phyloP scores from a whole-genome alignment of 768 basidiomycete species.

The Leucosporidium yakuticum region DNA sequence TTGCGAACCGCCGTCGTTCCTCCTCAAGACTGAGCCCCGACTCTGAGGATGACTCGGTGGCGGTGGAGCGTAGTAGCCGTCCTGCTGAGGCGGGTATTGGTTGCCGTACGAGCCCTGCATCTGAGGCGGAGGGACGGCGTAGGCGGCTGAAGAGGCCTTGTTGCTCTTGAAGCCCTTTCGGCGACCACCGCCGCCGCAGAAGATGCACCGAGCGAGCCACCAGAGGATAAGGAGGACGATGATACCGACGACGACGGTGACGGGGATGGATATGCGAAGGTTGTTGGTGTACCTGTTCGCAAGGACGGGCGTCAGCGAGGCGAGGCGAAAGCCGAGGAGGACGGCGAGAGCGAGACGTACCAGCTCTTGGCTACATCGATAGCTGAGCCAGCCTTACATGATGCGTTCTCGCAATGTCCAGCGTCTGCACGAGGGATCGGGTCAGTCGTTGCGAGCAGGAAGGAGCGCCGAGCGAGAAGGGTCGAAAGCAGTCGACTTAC shows the following conservation, averaged over 20 bases:
- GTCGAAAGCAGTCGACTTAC: conserved; percentile 31
- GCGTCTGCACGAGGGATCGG: conserved; percentile 50
- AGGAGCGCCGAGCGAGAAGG: conserved; percentile 43
- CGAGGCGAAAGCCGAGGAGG: background rate
- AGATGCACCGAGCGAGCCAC: conserved; percentile 40
- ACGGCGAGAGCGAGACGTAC: conserved; percentile 21
- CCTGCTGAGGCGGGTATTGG: background rate
- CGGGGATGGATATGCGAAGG: conserved; percentile 73
- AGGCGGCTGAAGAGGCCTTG: conserved; percentile 8
- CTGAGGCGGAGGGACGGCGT: background rate
- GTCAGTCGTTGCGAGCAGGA: conserved; percentile 62
- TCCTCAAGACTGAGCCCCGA: background rate
- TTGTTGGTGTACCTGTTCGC: conserved; percentile 21
- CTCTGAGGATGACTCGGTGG: background rate
- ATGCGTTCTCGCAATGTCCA: conserved; percentile 64
- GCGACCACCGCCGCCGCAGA: conserved; percentile 19
- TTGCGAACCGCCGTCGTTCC: background rate
- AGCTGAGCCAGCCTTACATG: conserved; percentile 57
- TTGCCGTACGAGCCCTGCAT: no score
- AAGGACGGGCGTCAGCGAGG: background rate
- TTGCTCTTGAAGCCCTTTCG: background rate
- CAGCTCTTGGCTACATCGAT: conserved; percentile 52
- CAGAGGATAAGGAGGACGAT: conserved; percentile 58
- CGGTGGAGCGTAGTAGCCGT: background rate
- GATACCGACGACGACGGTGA: conserved; percentile 65